These are phyloP conservation scores for Dioszegia hungarica DNA, from an alignment of 768 basidiomycete species.

Conservation along the genomic window DNA sequence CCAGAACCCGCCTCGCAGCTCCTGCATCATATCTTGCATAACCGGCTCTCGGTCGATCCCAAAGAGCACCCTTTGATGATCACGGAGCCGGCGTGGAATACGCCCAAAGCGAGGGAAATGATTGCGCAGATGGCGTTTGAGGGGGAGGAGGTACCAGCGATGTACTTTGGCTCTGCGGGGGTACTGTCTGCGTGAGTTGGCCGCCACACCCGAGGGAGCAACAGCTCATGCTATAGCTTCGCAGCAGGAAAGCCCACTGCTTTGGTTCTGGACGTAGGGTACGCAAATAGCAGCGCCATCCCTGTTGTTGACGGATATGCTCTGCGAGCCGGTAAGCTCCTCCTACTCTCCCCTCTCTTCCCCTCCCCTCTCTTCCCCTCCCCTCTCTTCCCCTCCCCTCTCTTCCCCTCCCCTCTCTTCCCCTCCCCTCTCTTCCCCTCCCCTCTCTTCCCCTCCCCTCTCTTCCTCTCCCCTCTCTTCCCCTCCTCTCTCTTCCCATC, in stretches of 20 bases:
- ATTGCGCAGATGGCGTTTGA: slow-evolving; percentile 95
- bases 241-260: slow-evolving; percentile 97
- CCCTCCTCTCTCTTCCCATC: too few relatives aligned
- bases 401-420: too few relatives aligned
- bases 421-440: too few relatives aligned
- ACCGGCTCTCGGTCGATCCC: slow-evolving; percentile 70
- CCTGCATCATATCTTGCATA: slow-evolving; percentile 51
- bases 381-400: too few relatives aligned
- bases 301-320: slow-evolving; percentile 98
- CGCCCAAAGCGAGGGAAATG: slow-evolving; percentile 79
- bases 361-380: too few relatives aligned
- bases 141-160: slow-evolving; percentile 87
- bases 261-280: slow-evolving; percentile 88
- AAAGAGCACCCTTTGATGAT: slow-evolving; percentile 85
- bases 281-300: slow-evolving; percentile 80
- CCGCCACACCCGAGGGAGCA: not conserved
- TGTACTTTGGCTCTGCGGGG: slow-evolving; percentile 91
- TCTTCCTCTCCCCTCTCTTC: too few relatives aligned
- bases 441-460: too few relatives aligned
- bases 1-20: slow-evolving; percentile 43
- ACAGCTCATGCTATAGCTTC: slow-evolving; percentile 58
- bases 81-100: slow-evolving; percentile 97
- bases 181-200: slow-evolving; percentile 84
- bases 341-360: not conserved
- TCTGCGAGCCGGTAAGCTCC: slow-evolving; percentile 72